phyloP scores from a whole-genome alignment of 2,329 filamentous ascomycete species.

The Penicillium sp. region DNA sequence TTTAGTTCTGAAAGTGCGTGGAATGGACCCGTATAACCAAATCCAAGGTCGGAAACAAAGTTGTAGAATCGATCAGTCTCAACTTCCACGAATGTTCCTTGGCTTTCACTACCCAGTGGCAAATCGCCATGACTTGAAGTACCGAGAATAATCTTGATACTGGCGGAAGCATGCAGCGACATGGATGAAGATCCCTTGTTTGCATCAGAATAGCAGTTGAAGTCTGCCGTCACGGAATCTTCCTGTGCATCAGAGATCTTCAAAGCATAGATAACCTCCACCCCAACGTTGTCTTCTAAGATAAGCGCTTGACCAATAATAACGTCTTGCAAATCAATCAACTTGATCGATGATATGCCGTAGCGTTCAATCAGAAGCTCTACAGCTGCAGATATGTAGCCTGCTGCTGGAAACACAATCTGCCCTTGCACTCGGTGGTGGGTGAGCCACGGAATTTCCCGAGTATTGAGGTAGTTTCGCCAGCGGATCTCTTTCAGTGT shows the following conservation, averaged over 20 bases:
- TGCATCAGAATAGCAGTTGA: constrained; percentile 20
- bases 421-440: constrained; percentile 36
- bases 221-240: constrained; percentile 7
- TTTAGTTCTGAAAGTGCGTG: constrained; percentile 14
- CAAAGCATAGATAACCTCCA: constrained; percentile 24
- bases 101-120: background rate
- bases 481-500: constrained; percentile 27
- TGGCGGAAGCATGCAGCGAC: constrained; percentile 18
- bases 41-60: constrained; percentile 24
- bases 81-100: constrained; percentile 12
- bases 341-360: constrained; percentile 13
- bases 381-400: constrained; percentile 28
- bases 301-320: constrained; percentile 27
- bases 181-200: constrained; percentile 17
- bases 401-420: constrained; percentile 32
- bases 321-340: constrained; percentile 26
- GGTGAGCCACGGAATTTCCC: constrained; percentile 35
- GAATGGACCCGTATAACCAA: constrained; percentile 28
- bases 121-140: constrained; percentile 6
- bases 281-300: constrained; percentile 23
- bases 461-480: constrained; percentile 30
- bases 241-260: constrained; percentile 6
- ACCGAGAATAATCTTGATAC: constrained; percentile 11
- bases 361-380: constrained; percentile 22
- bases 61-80: constrained; percentile 28